Base-by-base conservation (phyloP, 805 yeast species). In the Sugiyamaella boreocaroliniensis region DNA sequence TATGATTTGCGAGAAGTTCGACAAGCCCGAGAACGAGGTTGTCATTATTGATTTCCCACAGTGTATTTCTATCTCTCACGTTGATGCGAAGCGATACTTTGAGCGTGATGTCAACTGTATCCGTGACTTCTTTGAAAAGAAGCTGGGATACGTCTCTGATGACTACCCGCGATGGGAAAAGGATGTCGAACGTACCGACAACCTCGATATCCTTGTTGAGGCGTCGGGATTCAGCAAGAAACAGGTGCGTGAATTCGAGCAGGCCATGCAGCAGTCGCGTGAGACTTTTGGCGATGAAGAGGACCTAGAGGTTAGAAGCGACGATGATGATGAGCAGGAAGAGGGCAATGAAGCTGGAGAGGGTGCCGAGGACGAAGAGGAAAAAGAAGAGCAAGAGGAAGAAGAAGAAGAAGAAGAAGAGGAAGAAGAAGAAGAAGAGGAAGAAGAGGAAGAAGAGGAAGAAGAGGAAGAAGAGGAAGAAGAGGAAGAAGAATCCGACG, bases 41-140 rank as follows among this genome's bases (percentile, higher is more conserved):
- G 85, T 90, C 18, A 96, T 93, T 26, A 92, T 93, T 63, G 99
- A 93, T 76, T 93, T 93, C 75, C 99, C 99, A 2, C 99, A 93
- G 70, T 92, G 97, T 80, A 86, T 93, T 15, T 88, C 97, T 19
- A 86, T 87, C 45, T 90, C 86, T 59, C 99, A 93, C 65, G 76
- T 74, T 2, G 97, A 93, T 66, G 97, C 98, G 6, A 84, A 84
- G 57, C 79, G 76, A 53, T 90, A 88, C 68, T 93, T 93, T 69
- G 81, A 87, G 61, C 79, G 99, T 71, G 99, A 93, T 70, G 95
- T 93, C 20, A 86, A 88, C 53, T 90, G 98, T 68, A 83, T 93
- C 50, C 77, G 89, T 57, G 76, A 82, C 45, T 93, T 92, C 64
- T 93, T 93, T 71, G 82, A 76, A 55, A 82, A 81, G 66, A 86